Evolutionary conservation across 768 basidiomycete species (phyloP), one percentile per base, ranked within the genome.

Genomic region (Suillus spraguei): DNA sequence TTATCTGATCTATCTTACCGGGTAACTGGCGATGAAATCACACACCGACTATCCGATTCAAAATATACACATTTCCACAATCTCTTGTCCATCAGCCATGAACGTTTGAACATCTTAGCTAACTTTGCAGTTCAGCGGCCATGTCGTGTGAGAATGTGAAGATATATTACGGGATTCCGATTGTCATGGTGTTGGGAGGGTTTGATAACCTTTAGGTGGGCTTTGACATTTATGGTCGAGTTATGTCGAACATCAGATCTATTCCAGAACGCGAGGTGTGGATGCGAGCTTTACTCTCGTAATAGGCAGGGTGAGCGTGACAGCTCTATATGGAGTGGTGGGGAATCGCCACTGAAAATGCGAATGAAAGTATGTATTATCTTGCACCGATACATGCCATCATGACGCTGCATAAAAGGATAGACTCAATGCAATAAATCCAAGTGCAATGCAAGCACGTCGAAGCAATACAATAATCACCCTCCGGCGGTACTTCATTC

Each of bases 151-250:
- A 58, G 24, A 20, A 58, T 20, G 20, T 20, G 39, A 41, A 17
- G 39, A 41, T 17, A 20, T 32, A 32, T 41, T 41, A 38, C 56
- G 56, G 28, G 28, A 58, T 41, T 58, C 13, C 24, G 28, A 28
- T 7, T 32, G 1, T 41, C 28, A 1, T 39, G 38, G 22, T 39
- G 11, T 55, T 36, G n/a, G 53, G 50, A 20, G 50, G 38, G 24
- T 24, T n/a, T 24, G 36, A 56, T 56, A 39, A 39, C 22, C 55
- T 56, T 39, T 58, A 41, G 56, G 24, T 58, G 24, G 39, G 20
- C 52, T 41, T 58, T 41, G 38, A 58, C 39, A 32, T 32, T 17
- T 58, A n/a, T 20, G 39, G 41, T 58, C 16, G 56, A 41, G 17
- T 17, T 24, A 22, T 22, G 24, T 41, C 22, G 22, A 24, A 56